These are phyloP conservation scores for Lindgomyces ingoldianus DNA, from an alignment of 495 filamentous ascomycete genomes.

Conservation along the genomic window DNA sequence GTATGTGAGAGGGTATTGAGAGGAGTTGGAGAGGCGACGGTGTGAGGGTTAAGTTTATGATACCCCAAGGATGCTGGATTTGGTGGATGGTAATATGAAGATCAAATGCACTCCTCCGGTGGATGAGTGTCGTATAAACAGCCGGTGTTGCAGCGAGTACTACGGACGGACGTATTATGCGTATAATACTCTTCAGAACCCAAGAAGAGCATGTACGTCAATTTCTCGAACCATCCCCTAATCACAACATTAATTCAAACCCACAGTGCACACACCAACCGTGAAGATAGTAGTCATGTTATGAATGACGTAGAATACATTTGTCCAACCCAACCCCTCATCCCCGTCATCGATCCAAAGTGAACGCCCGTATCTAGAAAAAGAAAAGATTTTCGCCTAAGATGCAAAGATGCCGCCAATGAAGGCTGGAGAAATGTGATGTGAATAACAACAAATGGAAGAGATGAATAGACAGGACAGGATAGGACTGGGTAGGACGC, in stretches of 20 bases:
- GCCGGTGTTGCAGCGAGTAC: too few relatives aligned
- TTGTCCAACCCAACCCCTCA: neutral
- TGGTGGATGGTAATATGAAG: neutral
- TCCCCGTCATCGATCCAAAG: neutral
- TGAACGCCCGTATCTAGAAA: neutral
- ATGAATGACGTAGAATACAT: slow-evolving; percentile 12
- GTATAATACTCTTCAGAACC: too few relatives aligned
- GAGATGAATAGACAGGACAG: slow-evolving; percentile 26
- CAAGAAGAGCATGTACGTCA: too few relatives aligned
- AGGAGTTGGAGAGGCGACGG: neutral
- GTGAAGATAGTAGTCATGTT: neutral
- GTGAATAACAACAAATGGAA: slow-evolving; percentile 20
- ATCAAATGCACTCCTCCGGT: neutral
- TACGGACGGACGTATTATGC: too few relatives aligned
- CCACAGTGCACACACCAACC: neutral
- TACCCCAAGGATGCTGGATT: too few relatives aligned
- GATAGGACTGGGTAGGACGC: neutral
- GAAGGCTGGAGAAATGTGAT: neutral
- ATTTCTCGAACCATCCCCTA: too few relatives aligned
- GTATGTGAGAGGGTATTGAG: slow-evolving; percentile 49
- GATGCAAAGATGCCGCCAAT: slow-evolving; percentile 8
- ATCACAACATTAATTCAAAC: too few relatives aligned
- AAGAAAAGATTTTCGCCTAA: neutral
- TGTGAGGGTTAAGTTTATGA: neutral
- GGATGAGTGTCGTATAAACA: too few relatives aligned